phyloP scores from a whole-genome alignment of 805 yeast genomes.

The Yamadazyma philogaea region DNA sequence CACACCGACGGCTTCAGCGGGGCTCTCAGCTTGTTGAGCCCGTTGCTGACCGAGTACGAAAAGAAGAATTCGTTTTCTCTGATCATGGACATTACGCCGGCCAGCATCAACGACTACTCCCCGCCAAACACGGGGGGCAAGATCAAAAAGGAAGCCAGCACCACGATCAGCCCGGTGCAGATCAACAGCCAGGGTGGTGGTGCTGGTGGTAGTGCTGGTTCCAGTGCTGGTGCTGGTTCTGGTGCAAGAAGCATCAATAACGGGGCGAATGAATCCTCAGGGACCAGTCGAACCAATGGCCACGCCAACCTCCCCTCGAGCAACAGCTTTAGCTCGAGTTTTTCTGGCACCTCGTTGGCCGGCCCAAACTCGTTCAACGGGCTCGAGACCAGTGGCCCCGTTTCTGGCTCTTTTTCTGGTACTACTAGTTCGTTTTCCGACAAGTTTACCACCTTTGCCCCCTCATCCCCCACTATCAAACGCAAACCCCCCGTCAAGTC shows the following conservation, averaged over 20 bases:
- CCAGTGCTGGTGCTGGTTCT: not conserved
- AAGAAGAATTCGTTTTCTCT: constrained; percentile 5
- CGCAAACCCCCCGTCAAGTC: constrained; percentile 14
- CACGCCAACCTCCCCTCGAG: too few species aligned
- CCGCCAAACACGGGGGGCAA: constrained; percentile 15
- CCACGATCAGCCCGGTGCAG: constrained; percentile 17
- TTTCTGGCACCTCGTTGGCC: too few species aligned
- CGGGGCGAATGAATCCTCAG: too few species aligned
- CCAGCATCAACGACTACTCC: constrained; percentile 27
- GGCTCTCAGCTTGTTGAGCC: constrained; percentile 29
- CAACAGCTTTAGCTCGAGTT: too few species aligned
- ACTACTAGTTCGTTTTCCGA: not conserved
- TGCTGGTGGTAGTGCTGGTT: not conserved
- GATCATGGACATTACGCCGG: constrained; percentile 27
- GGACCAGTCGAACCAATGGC: too few species aligned
- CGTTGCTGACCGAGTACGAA: constrained; percentile 18
- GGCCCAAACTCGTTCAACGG: not conserved
- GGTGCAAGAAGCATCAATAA: too few species aligned
- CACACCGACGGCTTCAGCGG: not conserved
- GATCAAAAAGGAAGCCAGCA: constrained; percentile 20
- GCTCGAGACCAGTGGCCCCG: constrained; percentile 1
- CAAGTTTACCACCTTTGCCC: too few species aligned
- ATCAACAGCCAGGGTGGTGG: constrained; percentile 4
- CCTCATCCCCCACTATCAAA: constrained; percentile 2
- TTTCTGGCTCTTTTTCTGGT: not conserved